phyloP scores from a whole-genome alignment of 169 alveolate species.

The Cryptosporidium sp. region DNA sequence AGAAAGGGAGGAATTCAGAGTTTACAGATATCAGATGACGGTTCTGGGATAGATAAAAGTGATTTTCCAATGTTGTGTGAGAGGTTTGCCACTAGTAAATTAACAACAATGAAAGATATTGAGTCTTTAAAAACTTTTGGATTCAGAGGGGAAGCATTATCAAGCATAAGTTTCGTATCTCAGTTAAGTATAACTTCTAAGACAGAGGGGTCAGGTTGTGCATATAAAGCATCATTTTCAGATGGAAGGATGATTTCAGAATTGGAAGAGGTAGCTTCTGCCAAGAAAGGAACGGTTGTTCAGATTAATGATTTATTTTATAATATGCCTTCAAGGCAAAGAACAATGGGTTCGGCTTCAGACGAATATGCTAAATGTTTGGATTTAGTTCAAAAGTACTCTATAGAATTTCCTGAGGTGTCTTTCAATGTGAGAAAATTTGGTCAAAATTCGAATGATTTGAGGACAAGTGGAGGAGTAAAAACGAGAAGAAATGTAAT shows the following conservation, averaged over 20 bases:
- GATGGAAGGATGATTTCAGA: constrained; percentile 76
- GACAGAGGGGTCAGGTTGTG: constrained; percentile 57
- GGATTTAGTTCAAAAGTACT: constrained; percentile 91
- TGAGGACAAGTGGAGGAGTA: constrained; percentile 79
- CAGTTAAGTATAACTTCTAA: constrained; percentile 30
- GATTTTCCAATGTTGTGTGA: constrained; percentile 95
- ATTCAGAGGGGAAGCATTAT: constrained; percentile 99
- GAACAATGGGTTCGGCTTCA: constrained; percentile 79
- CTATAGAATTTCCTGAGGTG: constrained; percentile 92
- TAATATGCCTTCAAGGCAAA: constrained; percentile 83
- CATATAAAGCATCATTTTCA: constrained; percentile 62
- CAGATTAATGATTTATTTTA: constrained; percentile 88
- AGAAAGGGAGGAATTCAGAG: constrained; percentile 92
- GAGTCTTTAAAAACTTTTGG: constrained; percentile 93
- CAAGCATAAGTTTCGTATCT: constrained; percentile 80
- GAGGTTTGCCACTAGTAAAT: constrained; percentile 97
- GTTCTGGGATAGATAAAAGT: constrained; percentile 93
- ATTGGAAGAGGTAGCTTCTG: constrained; percentile 77
- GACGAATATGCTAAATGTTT: constrained; percentile 89
- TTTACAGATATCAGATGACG: constrained; percentile 94
- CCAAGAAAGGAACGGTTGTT: constrained; percentile 86
- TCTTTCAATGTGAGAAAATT: constrained; percentile 85
- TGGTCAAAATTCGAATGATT: constrained; percentile 82
- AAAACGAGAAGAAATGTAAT: constrained; percentile 17
- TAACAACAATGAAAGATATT: constrained; percentile 88